These are phyloP conservation scores for Ustilago esculenta DNA, from an alignment of 1,284 basidiomycete genomes.

Conservation along the genomic window DNA sequence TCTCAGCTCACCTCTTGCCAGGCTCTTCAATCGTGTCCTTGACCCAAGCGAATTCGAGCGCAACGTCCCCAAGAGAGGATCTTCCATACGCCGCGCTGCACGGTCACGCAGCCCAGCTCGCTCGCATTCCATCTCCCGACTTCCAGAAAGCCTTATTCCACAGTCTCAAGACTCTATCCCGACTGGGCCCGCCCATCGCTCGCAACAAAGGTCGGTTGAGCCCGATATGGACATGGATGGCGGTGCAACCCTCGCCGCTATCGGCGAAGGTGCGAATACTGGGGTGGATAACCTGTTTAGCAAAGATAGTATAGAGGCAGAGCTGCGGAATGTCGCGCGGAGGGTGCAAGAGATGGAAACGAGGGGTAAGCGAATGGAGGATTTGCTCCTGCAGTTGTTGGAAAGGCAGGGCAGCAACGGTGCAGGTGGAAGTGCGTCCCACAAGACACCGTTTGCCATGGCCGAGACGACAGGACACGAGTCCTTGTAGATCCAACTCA, in stretches of 20 bases:
- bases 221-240: too few relatives aligned
- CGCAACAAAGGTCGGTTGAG: not conserved
- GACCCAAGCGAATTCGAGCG: slow-evolving; percentile 17
- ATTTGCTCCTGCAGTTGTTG: slow-evolving; percentile 33
- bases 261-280: not conserved
- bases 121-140: slow-evolving; percentile 3
- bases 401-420: slow-evolving; percentile 13
- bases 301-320: slow-evolving; percentile 14
- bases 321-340: slow-evolving; percentile 23
- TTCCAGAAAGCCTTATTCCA: too few relatives aligned
- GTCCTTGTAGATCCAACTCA: too few relatives aligned
- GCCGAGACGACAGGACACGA: too few relatives aligned
- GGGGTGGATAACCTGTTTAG: not conserved
- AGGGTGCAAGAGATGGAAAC: slow-evolving; percentile 45
- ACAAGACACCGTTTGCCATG: too few relatives aligned
- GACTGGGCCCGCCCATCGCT: too few relatives aligned
- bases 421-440: not conserved
- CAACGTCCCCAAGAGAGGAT: not conserved
- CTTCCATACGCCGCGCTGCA: slow-evolving; percentile 3
- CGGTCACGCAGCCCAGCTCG: slow-evolving; percentile 4
- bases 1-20: slow-evolving; percentile 39
- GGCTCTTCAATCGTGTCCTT: slow-evolving; percentile 29
- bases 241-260: slow-evolving; percentile 2
- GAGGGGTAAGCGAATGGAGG: slow-evolving; percentile 42
- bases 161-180: too few relatives aligned